Evolutionary conservation across 805 yeast species (phyloP).

Genomic region (Zygotorulaspora danielsina): DNA sequence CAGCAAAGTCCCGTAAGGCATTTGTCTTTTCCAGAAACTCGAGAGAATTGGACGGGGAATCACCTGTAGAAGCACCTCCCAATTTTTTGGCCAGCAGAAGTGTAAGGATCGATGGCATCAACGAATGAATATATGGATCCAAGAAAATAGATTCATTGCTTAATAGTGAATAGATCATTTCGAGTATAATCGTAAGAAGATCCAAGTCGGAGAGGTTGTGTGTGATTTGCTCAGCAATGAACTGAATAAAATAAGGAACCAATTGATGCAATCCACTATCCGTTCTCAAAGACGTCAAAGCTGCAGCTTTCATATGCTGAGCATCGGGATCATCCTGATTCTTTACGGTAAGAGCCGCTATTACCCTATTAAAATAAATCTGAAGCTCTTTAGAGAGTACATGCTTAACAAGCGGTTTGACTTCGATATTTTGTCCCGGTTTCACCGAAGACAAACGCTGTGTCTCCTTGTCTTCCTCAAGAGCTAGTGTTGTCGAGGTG

Average conservation of each 20-base stretch:
- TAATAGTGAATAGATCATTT: constrained; percentile 78
- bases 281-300: constrained; percentile 73
- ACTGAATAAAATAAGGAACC: constrained; percentile 94
- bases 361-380: constrained; percentile 85
- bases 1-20: constrained; percentile 84
- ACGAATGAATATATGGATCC: constrained; percentile 93
- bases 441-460: constrained; percentile 35
- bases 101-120: constrained; percentile 95
- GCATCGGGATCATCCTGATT: constrained; percentile 41
- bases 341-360: constrained; percentile 64
- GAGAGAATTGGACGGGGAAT: constrained; percentile 19
- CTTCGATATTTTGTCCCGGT: constrained; percentile 47
- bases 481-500: constrained; percentile 13
- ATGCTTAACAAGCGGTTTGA: constrained; percentile 91
- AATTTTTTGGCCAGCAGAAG: constrained; percentile 81
- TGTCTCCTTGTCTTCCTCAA: constrained; percentile 23
- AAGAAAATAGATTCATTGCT: constrained; percentile 80
- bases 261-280: constrained; percentile 97
- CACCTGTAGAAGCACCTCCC: constrained; percentile 47
- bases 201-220: constrained; percentile 72
- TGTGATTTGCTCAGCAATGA: constrained; percentile 92
- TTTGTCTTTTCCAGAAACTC: constrained; percentile 40
- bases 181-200: constrained; percentile 76
- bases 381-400: constrained; percentile 92
- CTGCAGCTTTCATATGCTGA: constrained; percentile 61